Conservation (phyloP, 257 asterid species). For the Solanum habrochaites region DNA sequence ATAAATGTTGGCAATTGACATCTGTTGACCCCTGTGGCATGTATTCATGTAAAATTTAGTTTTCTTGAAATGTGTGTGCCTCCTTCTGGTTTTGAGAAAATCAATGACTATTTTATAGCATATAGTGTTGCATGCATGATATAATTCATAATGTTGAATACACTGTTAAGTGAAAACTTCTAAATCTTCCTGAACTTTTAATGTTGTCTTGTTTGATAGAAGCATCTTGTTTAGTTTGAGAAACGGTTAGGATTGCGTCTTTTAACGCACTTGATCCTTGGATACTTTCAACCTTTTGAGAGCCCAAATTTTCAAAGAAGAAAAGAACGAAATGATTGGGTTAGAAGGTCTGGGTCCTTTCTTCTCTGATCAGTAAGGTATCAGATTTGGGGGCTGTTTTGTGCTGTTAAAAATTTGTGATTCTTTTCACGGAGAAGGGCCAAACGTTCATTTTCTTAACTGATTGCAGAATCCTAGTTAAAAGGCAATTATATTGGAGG, state of each 20-base stretch:
- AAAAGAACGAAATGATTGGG: too few relatives aligned
- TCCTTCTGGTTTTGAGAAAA: neutral
- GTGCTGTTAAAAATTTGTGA: neutral
- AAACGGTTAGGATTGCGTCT: too few relatives aligned
- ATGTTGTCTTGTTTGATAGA: neutral
- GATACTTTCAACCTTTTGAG: too few relatives aligned
- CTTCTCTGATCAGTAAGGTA: neutral
- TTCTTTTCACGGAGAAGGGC: neutral
- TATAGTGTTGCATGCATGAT: neutral
- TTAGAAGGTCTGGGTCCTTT: too few relatives aligned
- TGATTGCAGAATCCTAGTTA: neutral
- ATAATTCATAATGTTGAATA: neutral
- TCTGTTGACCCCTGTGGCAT: neutral
- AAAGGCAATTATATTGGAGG: neutral
- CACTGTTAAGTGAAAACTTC: neutral
- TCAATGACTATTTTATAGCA: neutral
- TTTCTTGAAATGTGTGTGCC: neutral
- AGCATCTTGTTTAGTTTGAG: neutral
- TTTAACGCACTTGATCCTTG: too few relatives aligned
- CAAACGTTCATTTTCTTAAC: neutral
- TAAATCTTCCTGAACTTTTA: neutral
- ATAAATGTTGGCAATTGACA: neutral
- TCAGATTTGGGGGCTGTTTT: neutral
- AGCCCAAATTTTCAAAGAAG: too few relatives aligned
- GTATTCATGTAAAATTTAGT: neutral